These are phyloP conservation scores for Paraphoma sp. DNA, from an alignment of 2,329 filamentous ascomycete species.

Conservation along the genomic window DNA sequence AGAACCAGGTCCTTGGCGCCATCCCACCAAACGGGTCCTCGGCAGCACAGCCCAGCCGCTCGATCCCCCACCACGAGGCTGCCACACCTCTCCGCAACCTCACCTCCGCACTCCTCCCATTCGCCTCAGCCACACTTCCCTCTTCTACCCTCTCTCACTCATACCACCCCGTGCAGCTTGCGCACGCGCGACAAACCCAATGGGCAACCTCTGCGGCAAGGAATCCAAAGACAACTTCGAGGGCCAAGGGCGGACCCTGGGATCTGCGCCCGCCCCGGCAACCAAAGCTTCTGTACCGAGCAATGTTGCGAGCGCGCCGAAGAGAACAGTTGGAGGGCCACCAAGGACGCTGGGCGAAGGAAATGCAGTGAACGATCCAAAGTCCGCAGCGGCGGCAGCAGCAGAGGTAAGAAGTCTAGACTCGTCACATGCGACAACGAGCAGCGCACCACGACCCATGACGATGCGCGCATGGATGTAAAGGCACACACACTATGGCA, in stretches of 20 bases:
- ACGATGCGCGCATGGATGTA: slow-evolving; percentile 26
- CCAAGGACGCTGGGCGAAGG: slow-evolving; percentile 69
- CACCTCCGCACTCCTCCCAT: slow-evolving; percentile 27
- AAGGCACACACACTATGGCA: not conserved
- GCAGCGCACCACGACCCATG: slow-evolving; percentile 12
- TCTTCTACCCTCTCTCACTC: slow-evolving; percentile 1
- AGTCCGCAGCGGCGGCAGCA: slow-evolving; percentile 76
- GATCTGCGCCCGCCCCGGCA: slow-evolving; percentile 59
- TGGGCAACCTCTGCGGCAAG: slow-evolving; percentile 90
- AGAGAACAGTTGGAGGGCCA: slow-evolving; percentile 54
- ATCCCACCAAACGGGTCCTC: slow-evolving; percentile 9
- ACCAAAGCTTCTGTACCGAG: slow-evolving; percentile 48
- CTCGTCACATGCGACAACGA: not conserved
- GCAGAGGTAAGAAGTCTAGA: slow-evolving; percentile 72
- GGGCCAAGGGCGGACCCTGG: slow-evolving; percentile 75
- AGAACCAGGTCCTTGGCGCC: slow-evolving; percentile 29
- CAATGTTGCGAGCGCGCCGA: slow-evolving; percentile 24
- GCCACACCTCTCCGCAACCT: slow-evolving; percentile 17
- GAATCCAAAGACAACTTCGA: slow-evolving; percentile 66
- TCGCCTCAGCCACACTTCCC: slow-evolving; percentile 15
- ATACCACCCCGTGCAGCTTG: not conserved
- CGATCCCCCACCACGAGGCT: slow-evolving; percentile 27
- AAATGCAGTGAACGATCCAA: slow-evolving; percentile 62
- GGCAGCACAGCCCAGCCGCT: slow-evolving; percentile 1
- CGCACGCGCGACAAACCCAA: slow-evolving; percentile 47